Conservation (phyloP, 257 asterid genomes). For the Primulina eburnea region DNA sequence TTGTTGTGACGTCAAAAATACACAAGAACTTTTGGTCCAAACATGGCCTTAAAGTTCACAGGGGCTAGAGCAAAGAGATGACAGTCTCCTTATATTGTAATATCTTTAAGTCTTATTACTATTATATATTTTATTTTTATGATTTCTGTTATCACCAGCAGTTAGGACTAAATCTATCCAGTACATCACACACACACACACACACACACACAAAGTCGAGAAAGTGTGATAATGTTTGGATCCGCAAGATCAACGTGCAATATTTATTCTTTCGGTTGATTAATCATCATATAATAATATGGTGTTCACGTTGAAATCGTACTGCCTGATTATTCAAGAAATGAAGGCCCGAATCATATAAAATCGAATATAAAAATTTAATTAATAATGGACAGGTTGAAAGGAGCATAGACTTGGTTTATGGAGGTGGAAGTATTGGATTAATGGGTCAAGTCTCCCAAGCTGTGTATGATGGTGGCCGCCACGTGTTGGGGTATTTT, state of each 20-base stretch:
- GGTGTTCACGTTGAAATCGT: slow-evolving; percentile 21
- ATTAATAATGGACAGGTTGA: slow-evolving; percentile 49
- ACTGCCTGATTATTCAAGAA: slow-evolving; percentile 32
- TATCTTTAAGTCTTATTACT: too few relatives aligned
- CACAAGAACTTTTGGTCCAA: not conserved
- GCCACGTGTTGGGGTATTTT: slow-evolving; percentile 69
- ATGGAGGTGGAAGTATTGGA: slow-evolving; percentile 82
- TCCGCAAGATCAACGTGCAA: slow-evolving; percentile 32
- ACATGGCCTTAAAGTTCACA: not conserved
- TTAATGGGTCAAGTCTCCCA: slow-evolving; percentile 76
- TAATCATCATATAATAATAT: not conserved
- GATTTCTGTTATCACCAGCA: not conserved
- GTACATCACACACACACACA: too few relatives aligned
- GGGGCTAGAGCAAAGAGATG: not conserved
- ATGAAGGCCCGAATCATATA: slow-evolving; percentile 4
- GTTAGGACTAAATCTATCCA: not conserved
- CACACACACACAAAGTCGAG: too few relatives aligned
- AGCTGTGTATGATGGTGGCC: slow-evolving; percentile 68
- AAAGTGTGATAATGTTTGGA: not conserved
- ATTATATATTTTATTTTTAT: too few relatives aligned
- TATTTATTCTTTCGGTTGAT: not conserved
- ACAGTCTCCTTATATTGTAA: too few relatives aligned
- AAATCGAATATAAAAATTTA: not conserved
- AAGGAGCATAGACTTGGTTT: slow-evolving; percentile 73
- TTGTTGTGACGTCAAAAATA: too few relatives aligned